Evolutionary conservation across 208 protist genomes (phyloP), one percentile per base, ranked within the genome.

Genomic region (Crithidia expoeki): DNA sequence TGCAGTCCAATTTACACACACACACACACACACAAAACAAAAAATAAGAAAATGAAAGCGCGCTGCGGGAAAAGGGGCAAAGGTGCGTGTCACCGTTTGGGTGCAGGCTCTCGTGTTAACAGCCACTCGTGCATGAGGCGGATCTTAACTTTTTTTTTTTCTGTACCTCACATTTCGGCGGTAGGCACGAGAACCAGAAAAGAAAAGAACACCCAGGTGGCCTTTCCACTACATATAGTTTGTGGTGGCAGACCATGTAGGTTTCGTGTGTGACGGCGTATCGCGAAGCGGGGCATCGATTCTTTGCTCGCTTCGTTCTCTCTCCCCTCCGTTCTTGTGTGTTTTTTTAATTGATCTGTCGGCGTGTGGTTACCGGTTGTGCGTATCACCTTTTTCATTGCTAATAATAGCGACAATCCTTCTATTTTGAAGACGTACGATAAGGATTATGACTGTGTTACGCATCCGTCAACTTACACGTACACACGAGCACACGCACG

Each of bases 261-360:
- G 23, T 16, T 55, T 42, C 46, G 32, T 55, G 28, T 50, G 17
- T 38, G 27, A 36, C 47, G 30, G 40, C 44, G 44, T 49, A 42
- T 53, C 44, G 10, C 44, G 59, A 33, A 55, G 44, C 59, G 59
- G 52, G 40, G 11, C 51, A 36, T 57, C 4, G 28, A 21, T 32
- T 30, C 1, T 36, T 38, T 57, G 30, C 51, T 36, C 23, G 51
- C 51, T 57, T 57, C 51, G 1, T 17, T 36, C 38, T 34, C 57
- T 63, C 42, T 55, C 59, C 59, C 30, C 30, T 65, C 30, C 32
- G 44, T 65, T 42, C 46, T 55, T 65, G 34, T 65, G 16, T 34
- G 28, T 65, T 65, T 38, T 42, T 65, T 42, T 40, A 55, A 19
- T 65, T 65, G 58, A 25, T 64, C 44, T 50, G 44, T 25, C 42